Evolutionary conservation across 768 basidiomycete species (phyloP), one percentile per base, ranked within the genome.

Genomic region (Chalciporus pseudorubinellus): DNA sequence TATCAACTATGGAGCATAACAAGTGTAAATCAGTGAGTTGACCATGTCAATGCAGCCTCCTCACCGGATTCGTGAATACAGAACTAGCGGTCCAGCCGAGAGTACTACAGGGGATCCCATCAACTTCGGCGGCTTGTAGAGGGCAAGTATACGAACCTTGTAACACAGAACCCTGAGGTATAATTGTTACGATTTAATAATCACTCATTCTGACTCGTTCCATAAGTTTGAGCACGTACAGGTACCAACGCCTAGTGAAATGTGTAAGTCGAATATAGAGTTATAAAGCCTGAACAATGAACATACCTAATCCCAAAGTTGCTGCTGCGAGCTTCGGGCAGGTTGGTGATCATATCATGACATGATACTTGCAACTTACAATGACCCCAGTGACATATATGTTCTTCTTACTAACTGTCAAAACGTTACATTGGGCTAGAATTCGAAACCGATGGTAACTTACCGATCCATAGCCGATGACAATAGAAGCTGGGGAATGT

Each of bases 391-490:
- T 46, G 36, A 46, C 14, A n/a, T 22, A 5, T 22, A 6, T 38
- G 10, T 46, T 36, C 33, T 26, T 39, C 16, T 34, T 16, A 14
- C 45, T 46, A 16, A 46, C 45, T 46, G n/a, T 9, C 4, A n/a
- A 13, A 22, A 38, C 16, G 34, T 38, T 22, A 19, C 7, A 2
- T 16, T n/a, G n/a, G 22, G 21, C 4, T 2, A 20, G 13, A 1
- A 26, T 34, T 36, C 10, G 6, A 33, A 20, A 20, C 22, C 12
- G 21, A 20, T 13, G 13, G 24, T 7, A 4, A 26, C 33, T 38
- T 39, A 46, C 45, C 39, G 33, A 46, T 38, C 34, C 36, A 46
- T 24, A 46, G 10, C 5, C 45, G 45, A 38, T 46, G 45, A n/a
- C 45, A 36, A 11, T 46, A 46, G n/a, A 46, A 46, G 12, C 45